A percentile compares a stretch with the other conserved stretches of the same genome.
Conservation (phyloP, 177 flowering plant species). For the Vitis hybrid region DNA sequence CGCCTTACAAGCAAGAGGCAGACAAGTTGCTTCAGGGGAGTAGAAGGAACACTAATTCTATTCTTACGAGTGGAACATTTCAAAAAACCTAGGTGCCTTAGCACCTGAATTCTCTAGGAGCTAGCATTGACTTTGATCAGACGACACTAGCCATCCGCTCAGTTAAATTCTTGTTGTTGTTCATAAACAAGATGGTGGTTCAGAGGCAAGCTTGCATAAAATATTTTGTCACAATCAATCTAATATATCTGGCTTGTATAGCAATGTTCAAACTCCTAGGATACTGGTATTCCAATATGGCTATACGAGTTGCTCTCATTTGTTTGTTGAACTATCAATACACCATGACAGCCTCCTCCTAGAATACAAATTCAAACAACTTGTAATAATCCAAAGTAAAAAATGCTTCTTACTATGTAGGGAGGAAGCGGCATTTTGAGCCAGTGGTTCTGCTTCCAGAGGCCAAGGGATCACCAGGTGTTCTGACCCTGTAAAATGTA, state of each 20-base stretch:
- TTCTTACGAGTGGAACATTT: no score
- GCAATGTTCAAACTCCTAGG: background rate
- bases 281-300: background rate
- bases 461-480: slow-evolving; percentile 21
- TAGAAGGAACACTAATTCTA: no score
- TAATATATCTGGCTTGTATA: background rate
- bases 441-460: slow-evolving; percentile 22
- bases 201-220: background rate
- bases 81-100: no score
- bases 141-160: no score
- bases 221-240: background rate
- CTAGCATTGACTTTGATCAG: no score
- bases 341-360: background rate
- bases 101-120: no score
- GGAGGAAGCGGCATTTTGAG: slow-evolving; percentile 29
- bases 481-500: slow-evolving; percentile 22
- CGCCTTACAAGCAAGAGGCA: background rate
- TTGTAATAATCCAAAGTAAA: background rate
- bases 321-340: background rate
- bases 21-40: background rate
- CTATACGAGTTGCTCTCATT: background rate
- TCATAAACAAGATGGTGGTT: no score
- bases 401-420: slow-evolving; percentile 30
- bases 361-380: no score
- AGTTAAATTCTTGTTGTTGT: no score